A percentile compares a stretch with the other conserved stretches of the same genome.
Conservation (phyloP, 1,139 yeast species). For the Suhomyces guaymorum region DNA sequence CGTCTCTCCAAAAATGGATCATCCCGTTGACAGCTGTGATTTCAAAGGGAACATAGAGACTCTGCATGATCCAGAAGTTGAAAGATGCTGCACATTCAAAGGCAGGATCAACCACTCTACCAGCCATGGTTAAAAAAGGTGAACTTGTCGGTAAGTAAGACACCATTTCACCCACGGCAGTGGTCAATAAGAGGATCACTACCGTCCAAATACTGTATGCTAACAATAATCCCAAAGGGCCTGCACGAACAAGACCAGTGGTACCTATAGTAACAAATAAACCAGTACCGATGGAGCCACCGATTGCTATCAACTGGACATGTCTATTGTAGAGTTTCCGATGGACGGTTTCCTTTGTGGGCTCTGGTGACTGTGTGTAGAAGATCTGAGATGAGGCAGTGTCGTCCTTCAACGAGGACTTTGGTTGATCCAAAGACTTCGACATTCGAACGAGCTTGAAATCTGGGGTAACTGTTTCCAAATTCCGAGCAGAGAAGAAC, state of each 20-base stretch:
- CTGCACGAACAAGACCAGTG: slow-evolving; percentile 43
- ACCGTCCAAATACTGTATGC: slow-evolving; percentile 47
- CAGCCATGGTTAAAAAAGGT: slow-evolving; percentile 56
- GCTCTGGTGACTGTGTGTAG: slow-evolving; percentile 3
- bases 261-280: slow-evolving; percentile 51
- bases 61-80: slow-evolving; percentile 77
- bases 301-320: slow-evolving; percentile 51
- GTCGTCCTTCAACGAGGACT: slow-evolving; percentile 2
- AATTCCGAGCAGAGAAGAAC: background rate
- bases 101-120: slow-evolving; percentile 62
- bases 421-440: slow-evolving; percentile 5
- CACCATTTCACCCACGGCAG: slow-evolving; percentile 81
- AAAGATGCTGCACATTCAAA: slow-evolving; percentile 77
- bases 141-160: slow-evolving; percentile 74
- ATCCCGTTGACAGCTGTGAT: slow-evolving; percentile 78
- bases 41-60: slow-evolving; percentile 79
- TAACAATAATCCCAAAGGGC: slow-evolving; percentile 49
- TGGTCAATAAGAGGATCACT: slow-evolving; percentile 61
- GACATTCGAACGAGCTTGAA: slow-evolving; percentile 5
- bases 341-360: slow-evolving; percentile 11
- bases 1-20: slow-evolving; percentile 78
- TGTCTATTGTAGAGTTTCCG: slow-evolving; percentile 33
- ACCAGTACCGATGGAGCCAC: slow-evolving; percentile 54
- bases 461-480: slow-evolving; percentile 3
- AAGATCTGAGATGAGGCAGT: slow-evolving; percentile 5